Base-by-base conservation (phyloP, 306 rosid genomes). In the Acacia crassicarpa region DNA sequence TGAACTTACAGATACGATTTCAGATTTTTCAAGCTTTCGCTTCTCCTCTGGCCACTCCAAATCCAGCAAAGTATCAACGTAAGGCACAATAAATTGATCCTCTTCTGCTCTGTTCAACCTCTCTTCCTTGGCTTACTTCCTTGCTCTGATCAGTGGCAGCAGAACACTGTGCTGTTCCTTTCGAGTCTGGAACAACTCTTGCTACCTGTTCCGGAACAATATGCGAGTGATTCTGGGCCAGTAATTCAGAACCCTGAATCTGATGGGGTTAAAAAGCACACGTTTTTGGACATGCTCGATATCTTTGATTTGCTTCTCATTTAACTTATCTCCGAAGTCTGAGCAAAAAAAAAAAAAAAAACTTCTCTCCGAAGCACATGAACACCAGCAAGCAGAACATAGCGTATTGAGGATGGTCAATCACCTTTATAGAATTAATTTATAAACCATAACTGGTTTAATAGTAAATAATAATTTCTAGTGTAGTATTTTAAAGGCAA, bases 121-220 rank as follows among this genome's bases (percentile, higher is more conserved):
- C 74, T 70, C 74, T 43, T 69, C 53, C 53, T 69, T 69, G 74
- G 30, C 17, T n/a, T 69, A 43, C 74, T 41, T 69, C 27, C 75
- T 70, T 2, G 38, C 54, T 44, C 75, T 44, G 7, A 70, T 44
- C 11, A 70, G 56, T 1, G 54, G 75, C 13, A 43, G 23, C 11
- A 70, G 27, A 32, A 70, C 56, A 40, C 6, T 30, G 0, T 22
- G 38, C 0, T 12, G 5, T n/a, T 70, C 56, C 17, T 70, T 4
- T 16, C 6, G 8, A 9, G 6, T 61, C 16, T 61, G 35, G 0
- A 12, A 12, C 67, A 61, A 25, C 4, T 23, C 67, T 8, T 61
- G 17, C 67, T 19, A 61, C 8, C 67, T 0, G 8, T 61, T 61
- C 8, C 2, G 2, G 33, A 61, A 61, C 17, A 61, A 61, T 12